Conservation (phyloP, 306 rosid genomes). For the Prunus persica region Prunus_persica_NCBIv2 NC_034009.1:31902001-31902500, state of each 20-base stretch:
- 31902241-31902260: constrained; percentile 63
- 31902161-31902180: constrained; percentile 61
- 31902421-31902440: constrained; percentile 77
- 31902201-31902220: constrained; percentile 68
- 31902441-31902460: constrained; percentile 52
- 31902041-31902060: constrained; percentile 72
- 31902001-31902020: constrained; percentile 80
- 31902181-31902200: constrained; percentile 40
- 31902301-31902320: constrained; percentile 70
- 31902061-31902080: constrained; percentile 55
- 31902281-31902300: constrained; percentile 73
- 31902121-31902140: constrained; percentile 57
- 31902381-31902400: constrained; percentile 76
- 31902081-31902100: constrained; percentile 57
- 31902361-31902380: constrained; percentile 52
- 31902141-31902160: constrained; percentile 68
- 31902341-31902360: constrained; percentile 62
- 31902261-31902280: constrained; percentile 45
- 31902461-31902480: constrained; percentile 65
- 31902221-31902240: constrained; percentile 78
- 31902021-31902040: constrained; percentile 52
- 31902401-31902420: constrained; percentile 68
- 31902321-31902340: constrained; percentile 69
- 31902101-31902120: constrained; percentile 71
- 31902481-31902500: constrained; percentile 57